Base-by-base conservation (phyloP, 176 grass and related monocot genomes). In the Alopecurus myosuroides region DNA sequence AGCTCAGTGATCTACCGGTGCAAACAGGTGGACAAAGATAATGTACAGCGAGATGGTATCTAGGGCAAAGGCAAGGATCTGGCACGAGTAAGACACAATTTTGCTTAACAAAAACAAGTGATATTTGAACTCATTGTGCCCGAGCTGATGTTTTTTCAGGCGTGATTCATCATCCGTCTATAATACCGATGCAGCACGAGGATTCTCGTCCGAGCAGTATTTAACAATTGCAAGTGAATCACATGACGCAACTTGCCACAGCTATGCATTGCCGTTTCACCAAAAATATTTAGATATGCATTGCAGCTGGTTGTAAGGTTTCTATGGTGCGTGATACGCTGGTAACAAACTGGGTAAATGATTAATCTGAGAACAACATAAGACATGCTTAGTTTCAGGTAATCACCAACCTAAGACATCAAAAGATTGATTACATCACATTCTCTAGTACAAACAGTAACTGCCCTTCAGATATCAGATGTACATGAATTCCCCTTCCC, bases 401-500 rank as follows among this genome's bases (percentile, higher is more conserved):
- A 84, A 82, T 36, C 45, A 50, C 9, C 20, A 65, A 13, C 40
- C 7, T 9, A 57, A 14, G 23, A 10, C 7, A 35, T 75, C 46
- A 64, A 11, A 78, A 79, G 42, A 82, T 37, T 19, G 19, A 52
- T 29, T 75, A 71, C 76, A 76, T 34, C 77, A 53, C 37, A 70
- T 51, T 84, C 22, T 30, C 36, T 64, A 4, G 30, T 64, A 82
- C 1, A 19, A 77, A 64, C 19, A 85, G 29, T 18, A 39, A 79
- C 2, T 19, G 40, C 42, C 9, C 13, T 71, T 94, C 76, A 98
- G 73, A 95, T 77, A 77, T 98, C 70, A 84, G 70, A 84, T 62
- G 45, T 76, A 99, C 93, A 99, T 99, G 77, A 91, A 99, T 77
- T 99, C 91, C 13, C 97, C 97, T 56, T 88, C 93, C 46, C 91